Base-by-base conservation (phyloP, 169 alveolate species). In the Ichthyophthirius multifiliis region DNA sequence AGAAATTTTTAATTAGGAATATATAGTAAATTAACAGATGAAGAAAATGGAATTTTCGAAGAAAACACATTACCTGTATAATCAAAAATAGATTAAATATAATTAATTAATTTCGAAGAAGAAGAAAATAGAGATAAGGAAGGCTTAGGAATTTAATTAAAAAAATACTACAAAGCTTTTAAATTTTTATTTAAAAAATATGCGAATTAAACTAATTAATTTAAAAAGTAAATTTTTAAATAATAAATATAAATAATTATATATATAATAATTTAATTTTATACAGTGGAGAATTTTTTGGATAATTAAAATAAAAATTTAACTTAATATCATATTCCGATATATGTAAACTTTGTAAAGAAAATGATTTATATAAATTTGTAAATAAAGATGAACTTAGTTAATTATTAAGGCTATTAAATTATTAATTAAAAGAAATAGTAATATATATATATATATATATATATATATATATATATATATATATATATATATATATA, bases 161-260 rank as follows among this genome's bases (percentile, higher is more conserved):
- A 83, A 39, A 76, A 77, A 55, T 76, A 86, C 71, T 74, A 81
- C 5, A 84, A 80, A 75, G 65, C 79, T 5, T 47, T 82, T 20
- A 73, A 65, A 41, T 80, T 46, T 76, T 74, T 90, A 32, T 90
- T 90, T 74, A 82, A 76, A 32, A 90, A 90, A 55, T 90, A 90
- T 65, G 83, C 90, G 43, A 83, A 83, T 43, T 81, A 84, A 13
- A 81, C 86, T 6, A 73, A 47, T 18, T 48, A 76, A 0, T 48
- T 46, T 37, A 81, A 81, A 55, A 81, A 81, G 43, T 48, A 67
- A 27, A 27, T n/a, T n/a, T 16, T 5, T 10, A 55, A 5, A 6
- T 45, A 45, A 47, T 47, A 20, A 7, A 6, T 10, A 7, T 47
- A 7, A 47, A 20, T 12, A 7, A 47, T 47, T 47, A 9, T 7